A percentile compares a stretch with the other conserved stretches of the same genome.
These are phyloP conservation scores for Balamuthia mandrillaris DNA, from an alignment of 208 protist species.

Conservation along the genomic window DNA sequence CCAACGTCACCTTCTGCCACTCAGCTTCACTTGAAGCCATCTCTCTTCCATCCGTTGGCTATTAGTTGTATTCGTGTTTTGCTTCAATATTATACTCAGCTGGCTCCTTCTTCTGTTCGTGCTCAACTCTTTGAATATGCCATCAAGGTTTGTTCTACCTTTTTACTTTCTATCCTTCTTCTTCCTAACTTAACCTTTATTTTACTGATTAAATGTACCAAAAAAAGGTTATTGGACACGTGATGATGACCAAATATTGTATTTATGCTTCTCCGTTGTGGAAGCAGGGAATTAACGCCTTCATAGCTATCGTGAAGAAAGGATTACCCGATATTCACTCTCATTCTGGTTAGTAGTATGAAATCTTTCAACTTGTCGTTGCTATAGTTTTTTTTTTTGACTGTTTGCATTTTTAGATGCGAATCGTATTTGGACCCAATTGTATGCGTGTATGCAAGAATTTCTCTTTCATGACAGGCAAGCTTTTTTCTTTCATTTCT, in stretches of 20 bases:
- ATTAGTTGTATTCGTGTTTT: not conserved
- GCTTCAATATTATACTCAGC: not conserved
- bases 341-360: not conserved
- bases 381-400: not conserved
- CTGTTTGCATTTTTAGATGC: not conserved
- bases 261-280: slow-evolving; percentile 20
- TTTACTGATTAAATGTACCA: not conserved
- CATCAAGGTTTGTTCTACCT: not conserved
- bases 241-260: slow-evolving; percentile 30
- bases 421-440: slow-evolving; percentile 28
- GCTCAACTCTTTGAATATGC: slow-evolving; percentile 13
- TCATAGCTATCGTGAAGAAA: not conserved
- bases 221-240: not conserved
- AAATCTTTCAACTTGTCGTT: not conserved
- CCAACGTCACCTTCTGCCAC: not conserved
- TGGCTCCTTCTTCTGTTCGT: not conserved
- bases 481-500: not conserved
- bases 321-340: slow-evolving; percentile 6
- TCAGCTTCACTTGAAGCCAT: too few species aligned
- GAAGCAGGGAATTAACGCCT: not conserved
- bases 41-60: slow-evolving; percentile 13
- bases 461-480: slow-evolving; percentile 36
- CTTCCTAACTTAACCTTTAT: not conserved
- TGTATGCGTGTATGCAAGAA: slow-evolving; percentile 33
- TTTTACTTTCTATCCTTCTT: too few species aligned